Evolutionary conservation across 495 filamentous ascomycete genomes (phyloP).

Genomic region (Opeltia flavorubescens): DNA sequence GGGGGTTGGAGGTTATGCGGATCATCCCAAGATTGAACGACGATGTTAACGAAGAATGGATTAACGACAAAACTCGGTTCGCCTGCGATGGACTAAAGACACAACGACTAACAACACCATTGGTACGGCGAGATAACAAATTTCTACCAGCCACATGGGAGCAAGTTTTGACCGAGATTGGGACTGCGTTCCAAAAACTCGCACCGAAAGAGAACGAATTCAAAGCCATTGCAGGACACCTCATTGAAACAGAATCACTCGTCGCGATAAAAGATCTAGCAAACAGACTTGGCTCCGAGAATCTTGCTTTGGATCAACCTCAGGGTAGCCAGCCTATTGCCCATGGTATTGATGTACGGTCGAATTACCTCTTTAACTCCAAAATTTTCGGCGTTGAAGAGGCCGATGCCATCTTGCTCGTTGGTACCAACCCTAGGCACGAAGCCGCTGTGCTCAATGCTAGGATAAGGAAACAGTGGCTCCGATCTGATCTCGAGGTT

Average conservation of each 20-base stretch:
- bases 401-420: slow-evolving; percentile 78
- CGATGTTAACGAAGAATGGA: slow-evolving; percentile 98
- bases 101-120: slow-evolving; percentile 79
- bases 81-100: slow-evolving; percentile 95
- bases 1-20: slow-evolving; percentile 94
- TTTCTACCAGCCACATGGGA: slow-evolving; percentile 91
- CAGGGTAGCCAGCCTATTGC: slow-evolving; percentile 69
- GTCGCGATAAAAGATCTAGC: slow-evolving; percentile 94
- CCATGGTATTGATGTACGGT: slow-evolving; percentile 85
- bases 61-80: slow-evolving; percentile 95
- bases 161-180: slow-evolving; percentile 77
- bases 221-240: slow-evolving; percentile 83
- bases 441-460: slow-evolving; percentile 93
- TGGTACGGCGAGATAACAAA: slow-evolving; percentile 74
- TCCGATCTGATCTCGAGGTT: slow-evolving; percentile 86
- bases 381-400: slow-evolving; percentile 86
- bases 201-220: slow-evolving; percentile 80
- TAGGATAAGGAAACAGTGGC: slow-evolving; percentile 92
- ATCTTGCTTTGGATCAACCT: slow-evolving; percentile 83
- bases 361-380: slow-evolving; percentile 94
- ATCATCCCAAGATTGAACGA: slow-evolving; percentile 86
- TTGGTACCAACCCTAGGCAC: slow-evolving; percentile 87
- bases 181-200: slow-evolving; percentile 56
- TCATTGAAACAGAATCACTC: slow-evolving; percentile 80
- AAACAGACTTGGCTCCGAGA: slow-evolving; percentile 92